Evolutionary conservation across 2,329 filamentous ascomycete species (phyloP).

Genomic region (Emmonsia crescens): DNA sequence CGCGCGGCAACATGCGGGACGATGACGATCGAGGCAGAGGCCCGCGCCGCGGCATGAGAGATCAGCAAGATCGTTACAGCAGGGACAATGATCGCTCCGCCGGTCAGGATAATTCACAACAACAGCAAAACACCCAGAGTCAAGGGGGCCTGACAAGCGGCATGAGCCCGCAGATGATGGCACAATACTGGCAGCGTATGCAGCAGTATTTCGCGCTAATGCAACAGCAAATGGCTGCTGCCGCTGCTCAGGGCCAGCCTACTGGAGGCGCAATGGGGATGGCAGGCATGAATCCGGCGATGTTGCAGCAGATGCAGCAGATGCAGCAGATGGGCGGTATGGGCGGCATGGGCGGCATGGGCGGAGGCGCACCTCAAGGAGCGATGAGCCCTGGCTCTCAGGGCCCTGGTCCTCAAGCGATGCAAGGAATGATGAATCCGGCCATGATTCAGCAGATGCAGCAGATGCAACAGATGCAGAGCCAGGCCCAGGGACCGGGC

Average conservation of each 20-base stretch:
- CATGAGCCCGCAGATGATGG: constrained; percentile 96
- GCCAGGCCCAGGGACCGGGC: constrained; percentile 40
- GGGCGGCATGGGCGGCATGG: constrained; percentile 59
- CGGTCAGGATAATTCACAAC: constrained; percentile 29
- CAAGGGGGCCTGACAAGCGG: constrained; percentile 40
- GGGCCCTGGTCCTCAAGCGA: constrained; percentile 44
- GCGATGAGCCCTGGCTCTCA: constrained; percentile 27
- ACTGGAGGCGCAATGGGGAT: constrained; percentile 44
- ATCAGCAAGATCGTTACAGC: constrained; percentile 29
- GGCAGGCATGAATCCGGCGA: constrained; percentile 59
- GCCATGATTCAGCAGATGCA: constrained; percentile 67
- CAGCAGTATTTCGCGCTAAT: constrained; percentile 94
- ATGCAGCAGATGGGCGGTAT: constrained; percentile 56
- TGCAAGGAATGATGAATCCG: constrained; percentile 53
- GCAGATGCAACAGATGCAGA: constrained; percentile 56
- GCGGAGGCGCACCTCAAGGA: constrained; percentile 25
- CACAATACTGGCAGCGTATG: constrained; percentile 97
- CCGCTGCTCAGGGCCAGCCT: constrained; percentile 33
- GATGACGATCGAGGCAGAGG: constrained; percentile 59
- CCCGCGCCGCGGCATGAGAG: constrained; percentile 37
- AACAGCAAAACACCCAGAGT: constrained; percentile 37
- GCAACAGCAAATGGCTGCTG: constrained; percentile 72
- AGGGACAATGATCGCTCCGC: constrained; percentile 30
- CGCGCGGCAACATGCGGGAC: constrained; percentile 84
- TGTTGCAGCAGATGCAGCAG: constrained; percentile 66